Base-by-base conservation (phyloP, 257 asterid genomes). In the Nemophila menziesii region DNA sequence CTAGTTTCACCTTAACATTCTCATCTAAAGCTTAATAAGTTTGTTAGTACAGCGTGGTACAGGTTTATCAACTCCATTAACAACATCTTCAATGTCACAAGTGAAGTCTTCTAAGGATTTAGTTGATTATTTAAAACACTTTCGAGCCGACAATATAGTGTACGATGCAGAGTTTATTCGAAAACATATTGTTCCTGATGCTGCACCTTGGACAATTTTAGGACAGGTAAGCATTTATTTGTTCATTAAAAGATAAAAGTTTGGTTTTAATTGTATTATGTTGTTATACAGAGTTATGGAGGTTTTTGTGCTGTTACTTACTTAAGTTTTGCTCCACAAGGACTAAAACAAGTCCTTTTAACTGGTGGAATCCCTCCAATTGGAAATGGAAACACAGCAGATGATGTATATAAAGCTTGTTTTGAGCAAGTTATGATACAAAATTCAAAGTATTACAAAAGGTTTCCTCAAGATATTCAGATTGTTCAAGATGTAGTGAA, bases 321-420 rank as follows among this genome's bases (percentile, higher is more conserved):
- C 82, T 60, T 89, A 71, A 84, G 94, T 67, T 89, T 84, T 52
- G 98, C 96, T 64, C 93, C 96, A 10, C 60, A 84, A 63, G 98
- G 98, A 60, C 71, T 89, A 58, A 80, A 66, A 54, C 93, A 89
- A 49, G 98, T 73, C 55, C 98, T 89, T 60, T 50, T 89, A 62
- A 89, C 98, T 20, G 98, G 98, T 51, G 98, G 98, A 24, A 64
- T 81, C 44, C 96, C 98, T 44, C 94, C 96, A 41, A 66, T 84
- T 54, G 81, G 77, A 42, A 58, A 51, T 61, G 92, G 92, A 40
- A 78, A 86, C 67, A 62, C 93, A 27, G 98, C 98, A 13, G 93
- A 80, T 59, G 51, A 72, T 63, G 96, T 81, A 55, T 89, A 89
- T 64, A 61, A 68, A 64, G 93, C 87, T 46, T 82, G 98, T 64